Percentiles rank a stretch among this genome's conserved stretches.
Conservation (phyloP, 805 yeast genomes). For the Metschnikowia lunata region DNA sequence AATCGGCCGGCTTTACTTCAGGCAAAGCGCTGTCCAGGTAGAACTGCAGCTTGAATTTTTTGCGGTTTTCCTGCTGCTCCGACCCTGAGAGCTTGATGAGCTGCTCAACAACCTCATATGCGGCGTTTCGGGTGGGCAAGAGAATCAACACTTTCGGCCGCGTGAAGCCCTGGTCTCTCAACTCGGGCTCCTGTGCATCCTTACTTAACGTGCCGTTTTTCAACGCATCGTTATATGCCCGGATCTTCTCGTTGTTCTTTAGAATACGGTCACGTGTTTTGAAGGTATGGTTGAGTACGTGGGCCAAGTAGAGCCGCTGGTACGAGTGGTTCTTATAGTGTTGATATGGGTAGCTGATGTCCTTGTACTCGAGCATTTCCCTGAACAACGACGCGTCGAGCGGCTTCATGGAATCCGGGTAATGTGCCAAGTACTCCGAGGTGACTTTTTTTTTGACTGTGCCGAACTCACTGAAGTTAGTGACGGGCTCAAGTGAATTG, state of each 20-base stretch:
- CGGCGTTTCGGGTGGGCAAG: slow-evolving; percentile 78
- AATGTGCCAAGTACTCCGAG: slow-evolving; percentile 17
- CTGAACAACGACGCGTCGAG: slow-evolving; percentile 53
- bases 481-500: slow-evolving; percentile 8
- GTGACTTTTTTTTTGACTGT: slow-evolving; percentile 27
- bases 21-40: slow-evolving; percentile 47
- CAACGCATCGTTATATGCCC: slow-evolving; percentile 37
- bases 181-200: slow-evolving; percentile 47
- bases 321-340: slow-evolving; percentile 49
- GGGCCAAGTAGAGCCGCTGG: slow-evolving; percentile 62
- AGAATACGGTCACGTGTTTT: slow-evolving; percentile 85
- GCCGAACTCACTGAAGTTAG: slow-evolving; percentile 13
- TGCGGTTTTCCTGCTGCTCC: slow-evolving; percentile 75
- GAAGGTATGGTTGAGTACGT: slow-evolving; percentile 74
- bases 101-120: slow-evolving; percentile 62
- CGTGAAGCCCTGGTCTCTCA: slow-evolving; percentile 92
- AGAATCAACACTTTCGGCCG: slow-evolving; percentile 83
- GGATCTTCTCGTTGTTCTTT: slow-evolving; percentile 63
- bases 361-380: slow-evolving; percentile 70
- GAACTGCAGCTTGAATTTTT: slow-evolving; percentile 71
- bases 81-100: slow-evolving; percentile 61
- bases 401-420: slow-evolving; percentile 15
- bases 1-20: slow-evolving; percentile 73
- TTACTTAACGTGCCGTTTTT: slow-evolving; percentile 35
- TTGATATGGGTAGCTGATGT: slow-evolving; percentile 57